A percentile compares a stretch with the other conserved stretches of the same genome.
These are phyloP conservation scores for Obelidium mucronatum DNA, from an alignment of 192 early-diverging fungal species.

Conservation along the genomic window DNA sequence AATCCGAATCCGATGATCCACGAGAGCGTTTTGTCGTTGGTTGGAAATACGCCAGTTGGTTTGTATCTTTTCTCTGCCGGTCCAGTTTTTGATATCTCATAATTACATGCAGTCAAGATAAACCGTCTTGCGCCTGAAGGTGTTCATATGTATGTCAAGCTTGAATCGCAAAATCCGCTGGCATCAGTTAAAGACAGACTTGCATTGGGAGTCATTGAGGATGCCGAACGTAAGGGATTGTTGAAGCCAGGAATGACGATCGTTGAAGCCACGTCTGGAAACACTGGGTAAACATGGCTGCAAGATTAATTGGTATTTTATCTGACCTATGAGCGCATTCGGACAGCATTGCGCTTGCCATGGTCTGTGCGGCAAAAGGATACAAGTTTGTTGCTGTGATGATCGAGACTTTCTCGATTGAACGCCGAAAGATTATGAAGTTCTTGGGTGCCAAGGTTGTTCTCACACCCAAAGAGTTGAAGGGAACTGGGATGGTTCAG, in stretches of 20 bases:
- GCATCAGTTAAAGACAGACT: slow-evolving; percentile 98
- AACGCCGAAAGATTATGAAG: slow-evolving; percentile 53
- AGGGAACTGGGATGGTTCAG: slow-evolving; percentile 47
- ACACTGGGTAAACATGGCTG: slow-evolving; percentile 74
- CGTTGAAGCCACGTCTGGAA: slow-evolving; percentile 69
- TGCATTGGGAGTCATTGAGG: slow-evolving; percentile 91
- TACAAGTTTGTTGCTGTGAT: slow-evolving; percentile 52
- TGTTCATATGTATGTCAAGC: slow-evolving; percentile 90
- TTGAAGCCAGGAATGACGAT: slow-evolving; percentile 89
- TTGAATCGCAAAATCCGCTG: slow-evolving; percentile 97
- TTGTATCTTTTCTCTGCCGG: too few species aligned
- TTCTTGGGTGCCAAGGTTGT: slow-evolving; percentile 54
- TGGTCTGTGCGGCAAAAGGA: slow-evolving; percentile 52
- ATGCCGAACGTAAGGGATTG: slow-evolving; percentile 87
- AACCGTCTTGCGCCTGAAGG: slow-evolving; percentile 59
- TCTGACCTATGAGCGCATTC: background rate
- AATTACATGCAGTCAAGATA: slow-evolving; percentile 42
- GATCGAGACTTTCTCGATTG: slow-evolving; percentile 53
- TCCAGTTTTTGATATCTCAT: too few species aligned
- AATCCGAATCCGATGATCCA: too few species aligned
- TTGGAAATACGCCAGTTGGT: slow-evolving; percentile 28
- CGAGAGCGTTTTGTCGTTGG: slow-evolving; percentile 2
- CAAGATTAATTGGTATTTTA: slow-evolving; percentile 12
- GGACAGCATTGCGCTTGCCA: slow-evolving; percentile 48
- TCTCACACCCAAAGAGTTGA: slow-evolving; percentile 51